phyloP scores from a whole-genome alignment of 805 yeast genomes.

The Sungouiella blattae region DNA sequence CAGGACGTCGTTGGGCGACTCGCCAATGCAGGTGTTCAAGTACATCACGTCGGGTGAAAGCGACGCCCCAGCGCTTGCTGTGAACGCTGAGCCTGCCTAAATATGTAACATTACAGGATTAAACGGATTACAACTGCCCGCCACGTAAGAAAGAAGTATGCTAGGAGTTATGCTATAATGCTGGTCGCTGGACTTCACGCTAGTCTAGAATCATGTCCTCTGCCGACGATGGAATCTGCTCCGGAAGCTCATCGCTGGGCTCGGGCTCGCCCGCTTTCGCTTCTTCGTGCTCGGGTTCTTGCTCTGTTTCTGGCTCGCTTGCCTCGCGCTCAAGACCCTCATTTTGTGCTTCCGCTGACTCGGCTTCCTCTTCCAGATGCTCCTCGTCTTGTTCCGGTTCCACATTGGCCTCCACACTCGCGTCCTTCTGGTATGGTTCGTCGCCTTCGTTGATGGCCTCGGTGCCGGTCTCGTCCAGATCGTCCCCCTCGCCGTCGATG shows the following conservation, averaged over 20 bases:
- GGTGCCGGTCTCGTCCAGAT: slow-evolving; percentile 14
- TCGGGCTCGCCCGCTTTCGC: no score
- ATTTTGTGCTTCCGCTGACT: not conserved
- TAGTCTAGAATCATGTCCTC: slow-evolving; percentile 1
- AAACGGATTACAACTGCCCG: no score
- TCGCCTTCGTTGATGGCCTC: slow-evolving; percentile 11
- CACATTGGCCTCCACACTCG: not conserved
- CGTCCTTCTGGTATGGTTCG: slow-evolving; percentile 3
- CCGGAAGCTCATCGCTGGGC: not conserved
- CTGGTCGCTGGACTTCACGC: no score
- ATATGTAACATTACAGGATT: no score
- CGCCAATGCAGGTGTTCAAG: slow-evolving; percentile 49
- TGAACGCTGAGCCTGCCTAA: no score
- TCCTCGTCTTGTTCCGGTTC: not conserved
- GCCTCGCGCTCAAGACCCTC: no score
- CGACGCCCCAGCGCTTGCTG: not conserved
- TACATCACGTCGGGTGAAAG: slow-evolving; percentile 54
- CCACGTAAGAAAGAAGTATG: no score
- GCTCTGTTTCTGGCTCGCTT: no score
- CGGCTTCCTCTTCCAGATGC: not conserved
- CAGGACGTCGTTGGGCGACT: slow-evolving; percentile 64
- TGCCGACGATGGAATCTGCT: not conserved
- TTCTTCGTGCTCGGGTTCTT: no score
- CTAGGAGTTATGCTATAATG: no score
- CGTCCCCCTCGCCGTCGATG: slow-evolving; percentile 18